Base-by-base conservation (phyloP, 345 rosid species). In the Isatis tinctoria region DNA sequence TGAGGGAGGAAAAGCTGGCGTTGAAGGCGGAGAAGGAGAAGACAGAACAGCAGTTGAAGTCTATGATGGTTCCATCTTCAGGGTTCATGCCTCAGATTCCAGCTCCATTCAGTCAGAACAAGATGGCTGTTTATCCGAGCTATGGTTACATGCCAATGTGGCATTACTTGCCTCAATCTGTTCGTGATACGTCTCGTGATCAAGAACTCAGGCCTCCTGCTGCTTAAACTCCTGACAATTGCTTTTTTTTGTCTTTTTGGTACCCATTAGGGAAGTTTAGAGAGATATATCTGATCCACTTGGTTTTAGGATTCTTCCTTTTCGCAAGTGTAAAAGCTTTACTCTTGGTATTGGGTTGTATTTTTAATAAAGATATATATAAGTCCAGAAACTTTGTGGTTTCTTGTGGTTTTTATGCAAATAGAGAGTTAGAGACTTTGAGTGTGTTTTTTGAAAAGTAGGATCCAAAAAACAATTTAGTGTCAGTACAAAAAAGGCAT, bases 121-220 rank as follows among this genome's bases (percentile, higher is more conserved):
- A 85, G 83, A 82, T 82, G 90, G 85, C 86, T 6, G 85, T 87
- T 48, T 92, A 53, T 59, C 92, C 86, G 47, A 83, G 82, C 79
- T 93, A 81, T 63, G 91, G 87, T 69, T 88, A 82, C 83, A 66
- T 84, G 65, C 94, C 99, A 20, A 90, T 92, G 99, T 95, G 97
- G 97, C 97, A 88, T 79, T 95, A 90, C 79, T 76, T 95, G 75
- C 88, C 93, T 40, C 96, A 90, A 12, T 84, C 97, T 6, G 76
- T 81, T 28, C 75, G 83, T 49, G 99, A 95, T 68, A 92, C 97
- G 1, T 90, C 99, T 5, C 91, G 83, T 63, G 97, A 95, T 83
- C 97, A 92, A 47, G 93, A 90, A 77, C 93, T 88, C 40, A 86
- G 96, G 86, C 97, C 99, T 37, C 97, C 99, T n/a, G 99, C 97